Evolutionary conservation across 139 green algal species (phyloP).

Genomic region (Cymbomonas tetramitiformis): DNA sequence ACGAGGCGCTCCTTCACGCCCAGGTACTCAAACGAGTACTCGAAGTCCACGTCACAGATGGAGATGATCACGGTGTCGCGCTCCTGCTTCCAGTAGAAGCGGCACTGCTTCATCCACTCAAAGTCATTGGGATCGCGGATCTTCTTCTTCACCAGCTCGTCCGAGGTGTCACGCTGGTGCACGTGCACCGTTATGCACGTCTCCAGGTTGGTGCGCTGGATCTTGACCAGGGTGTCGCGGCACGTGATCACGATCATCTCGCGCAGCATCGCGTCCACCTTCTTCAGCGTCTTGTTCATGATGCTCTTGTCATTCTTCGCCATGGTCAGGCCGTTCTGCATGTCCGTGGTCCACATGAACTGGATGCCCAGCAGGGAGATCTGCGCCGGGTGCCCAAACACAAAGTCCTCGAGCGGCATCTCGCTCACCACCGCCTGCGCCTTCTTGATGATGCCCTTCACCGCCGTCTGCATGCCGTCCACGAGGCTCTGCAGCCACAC

Average conservation of each 20-base stretch:
- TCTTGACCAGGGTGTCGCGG: constrained; percentile 52
- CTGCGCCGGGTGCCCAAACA: constrained; percentile 72
- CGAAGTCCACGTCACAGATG: constrained; percentile 92
- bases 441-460: constrained; percentile 61
- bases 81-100: constrained; percentile 90
- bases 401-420: constrained; percentile 66
- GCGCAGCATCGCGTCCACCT: constrained; percentile 49
- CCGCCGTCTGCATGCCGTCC: constrained; percentile 76
- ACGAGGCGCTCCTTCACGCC: constrained; percentile 89
- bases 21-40: constrained; percentile 55
- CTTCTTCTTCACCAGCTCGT: constrained; percentile 79
- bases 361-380: constrained; percentile 81
- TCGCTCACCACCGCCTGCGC: constrained; percentile 61
- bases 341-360: constrained; percentile 87
- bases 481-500: constrained; percentile 86
- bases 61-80: constrained; percentile 79
- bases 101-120: constrained; percentile 88
- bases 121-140: constrained; percentile 85
- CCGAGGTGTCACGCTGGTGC: constrained; percentile 83
- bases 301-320: constrained; percentile 74
- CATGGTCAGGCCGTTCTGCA: constrained; percentile 40
- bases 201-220: constrained; percentile 80
- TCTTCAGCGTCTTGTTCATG: constrained; percentile 73
- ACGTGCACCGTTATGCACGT: constrained; percentile 94
- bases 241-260: constrained; percentile 77